A percentile compares a stretch with the other conserved stretches of the same genome.
Conservation (phyloP, 257 asterid species). For the Coffea eugenioides region DNA sequence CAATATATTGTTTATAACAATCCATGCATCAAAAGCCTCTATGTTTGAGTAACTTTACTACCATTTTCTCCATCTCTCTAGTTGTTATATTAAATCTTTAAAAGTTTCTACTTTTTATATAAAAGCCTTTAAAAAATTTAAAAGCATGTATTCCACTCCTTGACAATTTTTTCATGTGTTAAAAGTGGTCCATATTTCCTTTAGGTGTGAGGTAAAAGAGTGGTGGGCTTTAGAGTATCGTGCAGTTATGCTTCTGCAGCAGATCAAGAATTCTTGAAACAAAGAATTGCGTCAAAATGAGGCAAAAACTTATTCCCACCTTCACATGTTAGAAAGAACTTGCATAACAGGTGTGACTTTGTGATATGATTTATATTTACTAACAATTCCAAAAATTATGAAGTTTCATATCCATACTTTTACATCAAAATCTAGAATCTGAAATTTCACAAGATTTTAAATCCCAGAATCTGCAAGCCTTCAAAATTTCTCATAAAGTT, state of each 20-base stretch:
- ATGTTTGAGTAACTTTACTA: background rate
- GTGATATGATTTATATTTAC: too few species aligned
- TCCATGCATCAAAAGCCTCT: background rate
- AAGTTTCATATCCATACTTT: too few species aligned
- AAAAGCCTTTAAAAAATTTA: too few species aligned
- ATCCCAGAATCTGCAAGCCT: background rate
- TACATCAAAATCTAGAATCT: background rate
- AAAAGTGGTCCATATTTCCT: background rate
- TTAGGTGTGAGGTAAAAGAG: background rate
- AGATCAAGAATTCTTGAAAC: background rate
- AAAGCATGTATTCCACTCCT: background rate
- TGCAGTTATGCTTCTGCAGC: background rate
- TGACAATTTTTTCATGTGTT: background rate
- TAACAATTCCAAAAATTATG: too few species aligned
- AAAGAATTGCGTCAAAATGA: background rate
- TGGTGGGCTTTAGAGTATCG: background rate
- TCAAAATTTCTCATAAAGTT: too few species aligned
- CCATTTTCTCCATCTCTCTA: background rate
- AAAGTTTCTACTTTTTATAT: background rate
- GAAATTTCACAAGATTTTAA: background rate
- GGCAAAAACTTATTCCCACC: background rate
- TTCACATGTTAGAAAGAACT: too few species aligned
- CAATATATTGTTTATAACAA: too few species aligned
- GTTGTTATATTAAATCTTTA: background rate
- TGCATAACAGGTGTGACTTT: too few species aligned